Evolutionary conservation across 768 basidiomycete species (phyloP).

Genomic region (Harrya chromipes): DNA sequence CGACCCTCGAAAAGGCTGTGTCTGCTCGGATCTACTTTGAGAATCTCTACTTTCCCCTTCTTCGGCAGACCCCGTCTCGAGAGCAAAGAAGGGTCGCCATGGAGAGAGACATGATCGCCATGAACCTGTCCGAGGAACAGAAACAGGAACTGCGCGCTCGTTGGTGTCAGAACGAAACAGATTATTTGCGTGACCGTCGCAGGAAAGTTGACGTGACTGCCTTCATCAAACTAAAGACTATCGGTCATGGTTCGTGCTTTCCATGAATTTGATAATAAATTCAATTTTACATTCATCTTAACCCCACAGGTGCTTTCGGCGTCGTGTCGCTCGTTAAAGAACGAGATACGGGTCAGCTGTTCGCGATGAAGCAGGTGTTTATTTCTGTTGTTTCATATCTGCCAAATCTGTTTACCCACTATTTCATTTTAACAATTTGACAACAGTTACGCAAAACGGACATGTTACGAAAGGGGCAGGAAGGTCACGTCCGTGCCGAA

Average conservation of each 20-base stretch:
- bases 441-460: constrained; percentile 77
- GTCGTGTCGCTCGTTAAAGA: constrained; percentile 93
- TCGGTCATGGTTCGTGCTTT: constrained; percentile 74
- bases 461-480: constrained; percentile 95
- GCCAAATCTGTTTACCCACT: constrained; percentile 23
- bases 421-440: constrained; percentile 24
- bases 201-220: constrained; percentile 80
- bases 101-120: constrained; percentile 80
- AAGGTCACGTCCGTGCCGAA: constrained; percentile 95
- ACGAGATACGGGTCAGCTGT: constrained; percentile 72
- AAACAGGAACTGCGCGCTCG: constrained; percentile 69
- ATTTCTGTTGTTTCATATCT: constrained; percentile 26
- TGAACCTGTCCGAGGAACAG: constrained; percentile 67
- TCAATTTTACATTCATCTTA: constrained; percentile 27
- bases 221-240: constrained; percentile 88
- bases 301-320: constrained; percentile 80
- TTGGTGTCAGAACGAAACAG: constrained; percentile 87
- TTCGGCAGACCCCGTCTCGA: constrained; percentile 81
- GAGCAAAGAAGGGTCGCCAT: constrained; percentile 83
- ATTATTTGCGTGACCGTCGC: constrained; percentile 82
- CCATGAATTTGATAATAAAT: constrained; percentile 24
- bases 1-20: constrained; percentile 91
- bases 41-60: constrained; percentile 81
- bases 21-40: constrained; percentile 93
- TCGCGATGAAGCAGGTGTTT: constrained; percentile 93